Percentiles rank a stretch among this genome's conserved stretches.
Conservation (phyloP, 2,329 filamentous ascomycete species). For the Coniochaeta prunicola region DNA sequence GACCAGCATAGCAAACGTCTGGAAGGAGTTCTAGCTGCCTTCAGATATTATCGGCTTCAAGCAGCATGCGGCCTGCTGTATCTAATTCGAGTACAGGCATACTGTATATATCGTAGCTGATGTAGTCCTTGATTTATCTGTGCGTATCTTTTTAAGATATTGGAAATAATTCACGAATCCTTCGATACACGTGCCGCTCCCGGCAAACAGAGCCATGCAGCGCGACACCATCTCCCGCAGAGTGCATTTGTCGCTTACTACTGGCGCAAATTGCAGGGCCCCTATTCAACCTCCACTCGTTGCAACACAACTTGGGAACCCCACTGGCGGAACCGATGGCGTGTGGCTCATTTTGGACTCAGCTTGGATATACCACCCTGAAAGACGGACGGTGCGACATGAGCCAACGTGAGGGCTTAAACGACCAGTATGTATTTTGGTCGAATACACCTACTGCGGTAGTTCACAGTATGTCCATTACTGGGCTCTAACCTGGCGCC, state of each 20-base stretch:
- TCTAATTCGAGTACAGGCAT: too few relatives aligned
- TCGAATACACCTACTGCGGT: not conserved
- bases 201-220: not conserved
- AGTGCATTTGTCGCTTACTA: not conserved
- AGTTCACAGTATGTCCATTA: not conserved
- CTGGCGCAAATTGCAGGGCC: not conserved
- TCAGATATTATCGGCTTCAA: too few relatives aligned
- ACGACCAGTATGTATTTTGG: not conserved
- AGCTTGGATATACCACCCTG: not conserved
- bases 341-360: too few relatives aligned
- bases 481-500: not conserved
- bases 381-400: not conserved
- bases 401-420: not conserved
- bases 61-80: too few relatives aligned
- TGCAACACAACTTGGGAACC: not conserved
- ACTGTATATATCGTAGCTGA: too few relatives aligned
- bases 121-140: not conserved
- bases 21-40: too few relatives aligned
- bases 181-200: not conserved
- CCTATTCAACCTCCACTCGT: slow-evolving; percentile 1
- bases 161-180: not conserved
- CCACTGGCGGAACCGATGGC: not conserved
- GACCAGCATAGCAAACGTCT: too few relatives aligned
- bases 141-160: not conserved
- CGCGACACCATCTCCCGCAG: not conserved